Evolutionary conservation across 257 asterid genomes (phyloP).

Genomic region (Rhazya stricta): DNA sequence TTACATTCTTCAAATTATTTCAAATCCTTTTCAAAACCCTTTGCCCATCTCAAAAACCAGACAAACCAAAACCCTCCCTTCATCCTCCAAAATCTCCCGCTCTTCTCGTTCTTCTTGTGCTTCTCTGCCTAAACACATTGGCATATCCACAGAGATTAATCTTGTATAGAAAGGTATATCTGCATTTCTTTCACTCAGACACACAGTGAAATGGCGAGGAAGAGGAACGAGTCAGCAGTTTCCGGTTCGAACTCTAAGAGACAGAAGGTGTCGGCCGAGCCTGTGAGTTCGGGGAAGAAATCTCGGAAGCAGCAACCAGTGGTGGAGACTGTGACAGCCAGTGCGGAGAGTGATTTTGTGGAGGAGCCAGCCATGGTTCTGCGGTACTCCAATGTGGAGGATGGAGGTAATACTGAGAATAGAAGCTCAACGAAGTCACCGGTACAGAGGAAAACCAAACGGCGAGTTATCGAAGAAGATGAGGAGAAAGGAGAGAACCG

Average conservation of each 20-base stretch:
- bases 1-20: background rate
- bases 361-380: slow-evolving; percentile 11
- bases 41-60: too few relatives aligned
- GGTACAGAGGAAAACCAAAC: background rate
- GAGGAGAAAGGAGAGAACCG: slow-evolving; percentile 11
- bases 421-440: background rate
- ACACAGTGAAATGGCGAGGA: background rate
- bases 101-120: background rate
- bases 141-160: too few relatives aligned
- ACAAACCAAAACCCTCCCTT: background rate
- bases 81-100: background rate
- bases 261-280: background rate
- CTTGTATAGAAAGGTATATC: too few relatives aligned
- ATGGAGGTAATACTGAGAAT: background rate
- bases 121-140: background rate
- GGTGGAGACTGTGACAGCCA: background rate
- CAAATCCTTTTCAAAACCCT: background rate
- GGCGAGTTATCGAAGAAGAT: slow-evolving; percentile 8
- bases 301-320: background rate
- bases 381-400: background rate
- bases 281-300: background rate
- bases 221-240: background rate
- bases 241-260: background rate
- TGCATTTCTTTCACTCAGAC: too few relatives aligned
- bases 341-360: slow-evolving; percentile 7